phyloP scores from a whole-genome alignment of 2,329 filamentous ascomycete genomes.

The Aaosphaeria pasadenensis region DNA sequence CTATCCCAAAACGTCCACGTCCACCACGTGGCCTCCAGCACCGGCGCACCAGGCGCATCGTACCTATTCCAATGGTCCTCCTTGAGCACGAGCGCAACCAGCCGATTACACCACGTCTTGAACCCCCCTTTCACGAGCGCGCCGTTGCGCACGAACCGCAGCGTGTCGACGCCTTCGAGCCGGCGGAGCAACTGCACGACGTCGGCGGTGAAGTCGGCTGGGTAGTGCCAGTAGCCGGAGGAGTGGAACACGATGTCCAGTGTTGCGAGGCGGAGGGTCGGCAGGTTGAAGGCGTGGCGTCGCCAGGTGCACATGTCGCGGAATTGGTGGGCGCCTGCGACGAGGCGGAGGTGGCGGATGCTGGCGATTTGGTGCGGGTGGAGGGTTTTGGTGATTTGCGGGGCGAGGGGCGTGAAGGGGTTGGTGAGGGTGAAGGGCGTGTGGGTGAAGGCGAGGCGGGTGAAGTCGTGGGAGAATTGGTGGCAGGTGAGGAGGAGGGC shows the following conservation, averaged over 20 bases:
- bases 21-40: constrained; percentile 39
- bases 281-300: constrained; percentile 27
- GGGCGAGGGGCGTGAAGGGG: constrained; percentile 20
- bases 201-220: constrained; percentile 30
- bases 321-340: constrained; percentile 28
- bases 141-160: constrained; percentile 34
- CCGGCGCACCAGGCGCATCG: constrained; percentile 22
- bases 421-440: constrained; percentile 34
- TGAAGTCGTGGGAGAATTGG: constrained; percentile 36
- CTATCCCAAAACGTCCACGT: constrained; percentile 31
- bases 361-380: constrained; percentile 22
- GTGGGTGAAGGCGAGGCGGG: constrained; percentile 29
- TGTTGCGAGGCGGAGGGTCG: constrained; percentile 27
- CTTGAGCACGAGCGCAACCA: constrained; percentile 40
- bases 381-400: constrained; percentile 6
- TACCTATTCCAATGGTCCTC: constrained; percentile 41
- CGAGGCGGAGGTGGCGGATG: constrained; percentile 30
- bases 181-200: constrained; percentile 32
- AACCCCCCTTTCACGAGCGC: constrained; percentile 36
- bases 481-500: constrained; percentile 36
- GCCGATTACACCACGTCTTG: constrained; percentile 36
- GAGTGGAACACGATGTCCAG: constrained; percentile 29
- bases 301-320: constrained; percentile 29
- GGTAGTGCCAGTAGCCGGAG: constrained; percentile 31
- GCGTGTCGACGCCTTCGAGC: constrained; percentile 27